A percentile compares a stretch with the other conserved stretches of the same genome.
phyloP scores from a whole-genome alignment of 306 rosid species.

The Inga laurina region DNA sequence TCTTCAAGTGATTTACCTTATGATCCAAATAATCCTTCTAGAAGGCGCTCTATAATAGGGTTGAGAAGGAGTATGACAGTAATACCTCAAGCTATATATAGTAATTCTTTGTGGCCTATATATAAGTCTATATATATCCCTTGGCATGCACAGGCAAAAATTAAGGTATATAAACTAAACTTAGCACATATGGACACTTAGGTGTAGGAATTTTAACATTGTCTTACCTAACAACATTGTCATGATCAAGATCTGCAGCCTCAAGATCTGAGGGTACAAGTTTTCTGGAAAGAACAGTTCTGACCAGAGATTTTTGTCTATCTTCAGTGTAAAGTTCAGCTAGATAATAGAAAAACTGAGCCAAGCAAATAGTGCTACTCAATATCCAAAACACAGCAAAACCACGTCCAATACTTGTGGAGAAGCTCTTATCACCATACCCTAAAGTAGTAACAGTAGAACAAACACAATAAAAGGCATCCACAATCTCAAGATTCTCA shows the following conservation, averaged over 20 bases:
- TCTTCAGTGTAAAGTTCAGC: slow-evolving; percentile 68
- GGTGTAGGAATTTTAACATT: background rate
- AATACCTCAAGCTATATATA: background rate
- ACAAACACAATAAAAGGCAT: slow-evolving; percentile 82
- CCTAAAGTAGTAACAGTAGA: slow-evolving; percentile 86
- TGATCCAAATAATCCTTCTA: too few species aligned
- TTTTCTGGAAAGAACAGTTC: slow-evolving; percentile 57
- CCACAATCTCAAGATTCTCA: slow-evolving; percentile 57
- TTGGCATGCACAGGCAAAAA: background rate
- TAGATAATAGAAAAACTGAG: slow-evolving; percentile 72
- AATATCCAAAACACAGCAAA: slow-evolving; percentile 86
- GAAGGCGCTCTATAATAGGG: too few species aligned
- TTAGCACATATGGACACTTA: background rate
- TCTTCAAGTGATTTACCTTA: too few species aligned
- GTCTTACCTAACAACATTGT: slow-evolving; percentile 64
- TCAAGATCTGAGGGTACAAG: slow-evolving; percentile 66
- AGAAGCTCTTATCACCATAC: slow-evolving; percentile 84
- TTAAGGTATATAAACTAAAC: background rate
- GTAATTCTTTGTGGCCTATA: background rate
- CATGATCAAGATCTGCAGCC: slow-evolving; percentile 86
- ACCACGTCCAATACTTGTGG: slow-evolving; percentile 56
- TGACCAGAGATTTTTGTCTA: slow-evolving; percentile 60
- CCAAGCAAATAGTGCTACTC: slow-evolving; percentile 79
- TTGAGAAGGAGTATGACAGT: too few species aligned
- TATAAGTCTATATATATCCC: background rate